Base-by-base conservation (phyloP, 2,329 filamentous ascomycete genomes). In the Microdochium bolleyi region DNA sequence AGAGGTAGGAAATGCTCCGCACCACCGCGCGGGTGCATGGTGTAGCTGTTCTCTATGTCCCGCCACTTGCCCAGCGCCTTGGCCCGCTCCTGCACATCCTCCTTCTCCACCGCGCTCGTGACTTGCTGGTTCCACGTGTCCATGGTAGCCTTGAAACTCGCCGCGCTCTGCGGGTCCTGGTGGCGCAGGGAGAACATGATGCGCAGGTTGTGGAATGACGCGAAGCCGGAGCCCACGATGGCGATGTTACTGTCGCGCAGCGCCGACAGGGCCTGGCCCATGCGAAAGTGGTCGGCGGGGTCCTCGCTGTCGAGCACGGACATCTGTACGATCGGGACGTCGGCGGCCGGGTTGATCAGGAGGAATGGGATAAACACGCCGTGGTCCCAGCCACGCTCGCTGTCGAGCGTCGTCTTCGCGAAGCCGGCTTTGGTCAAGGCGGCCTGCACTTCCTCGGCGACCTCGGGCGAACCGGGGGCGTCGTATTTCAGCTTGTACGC, bases 1-100 rank as follows among this genome's bases (percentile, higher is more conserved):
- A 84, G 62, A 54, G 80, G 80, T 71, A 83, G 64, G 52, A 83
- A 82, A 57, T 84, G 80, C 65, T 83, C 80, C 0, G 76, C 79
- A 0, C 74, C 78, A 10, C 68, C 62, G 1, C 66, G 64, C 2
- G 80, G 80, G 61, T 84, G 80, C 72, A 80, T 79, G 13, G 73
- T 68, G 55, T 77, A 75, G 1, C 74, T 71, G 30, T 70, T 62
- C 0, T 75, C 73, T 57, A 80, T 69, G 2, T 61, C 60, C 52
- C 79, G 69, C 78, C 79, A 83, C 2, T 58, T 62, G 10, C 61
- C 60, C 34, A 83, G 67, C 46, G 65, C 72, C 37, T 59, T 60
- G 53, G 65, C 70, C 32, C 78, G 60, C 52, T 70, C 67, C 16
- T 61, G 56, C 4, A 59, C 55, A 32, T 67, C 64, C 24, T 62